Percentiles rank a stretch among this genome's conserved stretches.
These are phyloP conservation scores for Phaeosphaeriaceae sp. DNA, from an alignment of 2,329 filamentous ascomycete species.

Conservation along the genomic window DNA sequence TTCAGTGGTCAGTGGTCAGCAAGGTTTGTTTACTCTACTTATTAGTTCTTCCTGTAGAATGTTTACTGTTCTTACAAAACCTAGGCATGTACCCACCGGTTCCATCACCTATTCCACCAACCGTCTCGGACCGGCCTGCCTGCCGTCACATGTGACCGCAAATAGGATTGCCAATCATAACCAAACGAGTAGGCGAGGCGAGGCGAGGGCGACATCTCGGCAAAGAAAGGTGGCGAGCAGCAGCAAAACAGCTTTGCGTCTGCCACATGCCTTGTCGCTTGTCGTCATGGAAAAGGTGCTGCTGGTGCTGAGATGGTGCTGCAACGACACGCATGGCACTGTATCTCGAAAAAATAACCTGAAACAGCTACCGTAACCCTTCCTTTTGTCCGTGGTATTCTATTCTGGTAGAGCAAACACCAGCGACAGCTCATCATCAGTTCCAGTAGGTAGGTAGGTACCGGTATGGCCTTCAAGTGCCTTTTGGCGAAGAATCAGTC, in stretches of 20 bases:
- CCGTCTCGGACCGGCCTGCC: background rate
- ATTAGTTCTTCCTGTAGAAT: too few species aligned
- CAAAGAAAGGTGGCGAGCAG: background rate
- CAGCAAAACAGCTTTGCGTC: too few species aligned
- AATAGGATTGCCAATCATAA: background rate
- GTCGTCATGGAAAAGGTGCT: background rate
- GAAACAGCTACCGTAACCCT: background rate
- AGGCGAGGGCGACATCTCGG: background rate
- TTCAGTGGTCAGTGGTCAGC: background rate
- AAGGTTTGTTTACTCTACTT: background rate
- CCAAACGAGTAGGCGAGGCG: background rate
- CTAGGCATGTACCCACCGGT: background rate
- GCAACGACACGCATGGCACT: background rate
- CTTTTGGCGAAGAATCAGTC: background rate
- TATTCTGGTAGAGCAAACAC: too few species aligned
- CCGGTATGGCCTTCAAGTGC: too few species aligned
- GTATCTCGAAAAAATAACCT: background rate
- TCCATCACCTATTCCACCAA: background rate
- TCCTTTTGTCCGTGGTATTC: too few species aligned
- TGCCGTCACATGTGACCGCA: background rate
- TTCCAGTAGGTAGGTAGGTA: too few species aligned
- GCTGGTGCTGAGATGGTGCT: background rate
- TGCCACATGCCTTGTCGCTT: background rate
- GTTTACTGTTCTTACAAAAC: background rate
- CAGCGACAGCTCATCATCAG: too few species aligned